Evolutionary conservation across 441 rosid species (phyloP), one percentile per base, ranked within the genome.

Genomic region (Syzygium syzygioides): DNA sequence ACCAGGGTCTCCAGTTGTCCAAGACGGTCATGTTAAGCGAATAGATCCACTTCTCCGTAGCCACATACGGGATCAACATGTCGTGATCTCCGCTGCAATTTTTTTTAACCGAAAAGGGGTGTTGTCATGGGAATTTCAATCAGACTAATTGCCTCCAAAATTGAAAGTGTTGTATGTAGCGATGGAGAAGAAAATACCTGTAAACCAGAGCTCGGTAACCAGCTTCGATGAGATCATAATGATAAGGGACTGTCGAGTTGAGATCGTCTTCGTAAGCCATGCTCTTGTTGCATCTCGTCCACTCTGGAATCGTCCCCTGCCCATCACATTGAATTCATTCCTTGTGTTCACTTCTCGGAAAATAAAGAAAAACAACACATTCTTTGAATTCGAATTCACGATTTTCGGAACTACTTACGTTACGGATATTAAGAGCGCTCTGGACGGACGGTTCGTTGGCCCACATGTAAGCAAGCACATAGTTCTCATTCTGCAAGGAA

Each of bases 221-320:
- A 34, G 71, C 88, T 13, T 76, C 68, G 66, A 76, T 89, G 52
- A 93, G 91, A 26, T 91, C 59, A 30, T 60, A 87, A 32, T 93
- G 94, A 64, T 88, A 57, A 55, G 55, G n/a, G n/a, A 92, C 17
- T 23, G 17, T 37, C 14, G 89, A 90, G 32, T 18, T n/a, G 18
- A 93, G 86, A 88, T 92, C 79, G 3, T 59, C 4, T 52, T 55
- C 85, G 56, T 90, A 88, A 34, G 85, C 88, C 86, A 91, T 45
- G 48, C 89, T 86, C 18, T 32, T 8, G 84, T 92, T 91, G 90
- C 93, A 92, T 83, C 94, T 90, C 7, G 30, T 54, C 94, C 94
- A 93, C 3, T 85, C 37, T 48, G 80, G 54, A 8, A 89, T 79
- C 6, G 89, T 91, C 4, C 92, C 93, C 94, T 93, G 83, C 20